Evolutionary conservation across 352 stramenopile species (phyloP).

Genomic region (Pythium scleroteichum): DNA sequence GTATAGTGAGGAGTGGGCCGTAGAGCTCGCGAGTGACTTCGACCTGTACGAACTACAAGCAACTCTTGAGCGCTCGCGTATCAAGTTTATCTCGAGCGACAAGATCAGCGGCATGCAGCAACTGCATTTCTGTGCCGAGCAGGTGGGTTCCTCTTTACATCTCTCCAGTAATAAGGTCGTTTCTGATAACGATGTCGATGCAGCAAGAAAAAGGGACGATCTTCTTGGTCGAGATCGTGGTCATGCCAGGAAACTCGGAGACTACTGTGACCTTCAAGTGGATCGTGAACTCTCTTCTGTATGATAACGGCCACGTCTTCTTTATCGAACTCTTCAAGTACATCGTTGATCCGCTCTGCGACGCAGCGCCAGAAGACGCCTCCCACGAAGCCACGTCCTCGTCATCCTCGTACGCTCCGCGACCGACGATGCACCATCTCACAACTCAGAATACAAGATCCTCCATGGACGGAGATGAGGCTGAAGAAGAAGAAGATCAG

Average conservation of each 20-base stretch:
- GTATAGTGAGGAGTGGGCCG: slow-evolving; percentile 73
- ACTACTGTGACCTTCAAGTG: slow-evolving; percentile 88
- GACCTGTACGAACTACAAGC: slow-evolving; percentile 54
- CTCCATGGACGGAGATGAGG: slow-evolving; percentile 21
- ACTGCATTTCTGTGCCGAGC: slow-evolving; percentile 77
- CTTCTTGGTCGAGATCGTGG: slow-evolving; percentile 80
- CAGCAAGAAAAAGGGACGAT: slow-evolving; percentile 75
- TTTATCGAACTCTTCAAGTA: slow-evolving; percentile 85
- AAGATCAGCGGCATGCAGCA: slow-evolving; percentile 79
- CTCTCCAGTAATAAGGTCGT: too few relatives aligned
- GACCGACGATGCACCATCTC: slow-evolving; percentile 22
- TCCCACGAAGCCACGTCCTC: slow-evolving; percentile 13
- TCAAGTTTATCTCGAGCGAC: slow-evolving; percentile 68
- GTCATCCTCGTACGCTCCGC: slow-evolving; percentile 10
- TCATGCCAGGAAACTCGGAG: slow-evolving; percentile 76
- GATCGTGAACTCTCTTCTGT: slow-evolving; percentile 86
- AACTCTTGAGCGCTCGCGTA: slow-evolving; percentile 63
- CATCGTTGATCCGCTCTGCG: slow-evolving; percentile 63
- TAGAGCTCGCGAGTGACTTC: slow-evolving; percentile 58
- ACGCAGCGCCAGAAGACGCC: slow-evolving; percentile 9
- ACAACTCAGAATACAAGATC: slow-evolving; percentile 21
- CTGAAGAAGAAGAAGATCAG: slow-evolving; percentile 36
- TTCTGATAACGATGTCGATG: slow-evolving; percentile 5
- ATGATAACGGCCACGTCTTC: slow-evolving; percentile 80
- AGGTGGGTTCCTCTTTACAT: too few relatives aligned